Conservation (phyloP, 1,284 basidiomycete genomes). For the Rhodofomes roseus region DNA sequence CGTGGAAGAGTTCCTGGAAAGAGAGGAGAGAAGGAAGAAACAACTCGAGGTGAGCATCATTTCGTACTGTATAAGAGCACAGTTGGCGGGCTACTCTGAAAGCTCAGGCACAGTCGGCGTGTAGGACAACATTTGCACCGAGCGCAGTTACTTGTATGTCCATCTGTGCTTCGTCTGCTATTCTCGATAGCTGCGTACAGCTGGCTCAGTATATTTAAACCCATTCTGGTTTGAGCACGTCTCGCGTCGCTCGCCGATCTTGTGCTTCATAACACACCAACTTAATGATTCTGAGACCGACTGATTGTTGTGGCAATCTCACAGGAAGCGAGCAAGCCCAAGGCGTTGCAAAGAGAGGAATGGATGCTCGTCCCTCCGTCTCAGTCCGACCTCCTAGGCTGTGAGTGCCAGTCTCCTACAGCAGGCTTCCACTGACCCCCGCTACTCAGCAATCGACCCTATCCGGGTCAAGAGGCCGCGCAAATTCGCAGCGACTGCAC, state of each 20-base stretch:
- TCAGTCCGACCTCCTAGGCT: conserved; percentile 68
- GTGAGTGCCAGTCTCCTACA: conserved; percentile 42
- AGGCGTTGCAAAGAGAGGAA: conserved; percentile 78
- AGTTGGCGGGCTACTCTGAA: too few species aligned
- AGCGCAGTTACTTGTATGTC: too few species aligned
- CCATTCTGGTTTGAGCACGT: too few species aligned
- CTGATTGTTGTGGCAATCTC: neutral
- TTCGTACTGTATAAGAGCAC: neutral
- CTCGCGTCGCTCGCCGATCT: neutral
- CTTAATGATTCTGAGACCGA: neutral
- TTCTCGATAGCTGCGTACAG: too few species aligned
- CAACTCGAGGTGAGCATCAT: conserved; percentile 50
- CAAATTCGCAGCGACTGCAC: conserved; percentile 70
- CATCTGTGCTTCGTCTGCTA: too few species aligned
- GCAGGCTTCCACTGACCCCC: neutral
- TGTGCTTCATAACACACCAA: neutral
- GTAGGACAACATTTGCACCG: too few species aligned
- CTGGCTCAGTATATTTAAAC: too few species aligned
- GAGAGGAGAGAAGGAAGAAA: conserved; percentile 71
- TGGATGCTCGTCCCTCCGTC: conserved; percentile 95
- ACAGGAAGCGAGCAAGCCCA: conserved; percentile 70
- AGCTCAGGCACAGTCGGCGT: too few species aligned
- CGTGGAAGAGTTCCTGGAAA: conserved; percentile 75
- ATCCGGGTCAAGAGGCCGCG: conserved; percentile 64
- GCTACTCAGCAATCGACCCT: conserved; percentile 56